Evolutionary conservation across 176 grass and related monocot species (phyloP).

Genomic region (Phoenix roebelenii): DNA sequence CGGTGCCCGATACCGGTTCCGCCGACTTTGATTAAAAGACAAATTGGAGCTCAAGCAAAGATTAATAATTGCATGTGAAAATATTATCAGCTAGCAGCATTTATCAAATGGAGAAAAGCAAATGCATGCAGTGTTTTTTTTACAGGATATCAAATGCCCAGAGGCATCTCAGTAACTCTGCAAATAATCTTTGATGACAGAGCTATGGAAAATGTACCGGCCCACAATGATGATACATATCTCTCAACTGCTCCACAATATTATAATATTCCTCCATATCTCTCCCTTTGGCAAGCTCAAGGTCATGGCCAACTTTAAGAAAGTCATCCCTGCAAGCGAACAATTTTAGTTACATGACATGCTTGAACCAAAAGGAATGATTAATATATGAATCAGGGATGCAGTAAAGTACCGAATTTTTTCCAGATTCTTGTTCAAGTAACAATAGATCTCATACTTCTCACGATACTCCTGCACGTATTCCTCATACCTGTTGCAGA

Average conservation of each 20-base stretch:
- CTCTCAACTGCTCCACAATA: conserved; percentile 54
- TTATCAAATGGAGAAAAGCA: no score
- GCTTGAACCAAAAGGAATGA: background rate
- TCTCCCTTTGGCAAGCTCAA: conserved; percentile 52
- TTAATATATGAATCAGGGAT: conserved; percentile 2
- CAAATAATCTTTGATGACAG: background rate
- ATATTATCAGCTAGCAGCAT: no score
- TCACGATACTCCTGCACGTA: conserved; percentile 84
- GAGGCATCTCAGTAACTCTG: no score
- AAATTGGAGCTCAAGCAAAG: no score
- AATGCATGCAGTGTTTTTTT: no score
- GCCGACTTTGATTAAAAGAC: no score
- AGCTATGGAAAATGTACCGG: conserved; percentile 44
- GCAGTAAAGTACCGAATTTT: conserved; percentile 56
- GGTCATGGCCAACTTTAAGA: conserved; percentile 49
- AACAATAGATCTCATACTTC: conserved; percentile 60
- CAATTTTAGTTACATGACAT: background rate
- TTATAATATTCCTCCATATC: conserved; percentile 47
- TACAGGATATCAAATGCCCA: no score
- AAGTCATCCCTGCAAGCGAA: conserved; percentile 42
- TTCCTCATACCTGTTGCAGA: conserved; percentile 49
- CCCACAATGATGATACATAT: conserved; percentile 52
- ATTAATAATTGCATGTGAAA: no score
- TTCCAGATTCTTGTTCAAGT: conserved; percentile 60
- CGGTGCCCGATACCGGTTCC: no score